Evolutionary conservation across 345 rosid species (phyloP), one percentile per base, ranked within the genome.

Genomic region (Hibiscus mutabilis): DNA sequence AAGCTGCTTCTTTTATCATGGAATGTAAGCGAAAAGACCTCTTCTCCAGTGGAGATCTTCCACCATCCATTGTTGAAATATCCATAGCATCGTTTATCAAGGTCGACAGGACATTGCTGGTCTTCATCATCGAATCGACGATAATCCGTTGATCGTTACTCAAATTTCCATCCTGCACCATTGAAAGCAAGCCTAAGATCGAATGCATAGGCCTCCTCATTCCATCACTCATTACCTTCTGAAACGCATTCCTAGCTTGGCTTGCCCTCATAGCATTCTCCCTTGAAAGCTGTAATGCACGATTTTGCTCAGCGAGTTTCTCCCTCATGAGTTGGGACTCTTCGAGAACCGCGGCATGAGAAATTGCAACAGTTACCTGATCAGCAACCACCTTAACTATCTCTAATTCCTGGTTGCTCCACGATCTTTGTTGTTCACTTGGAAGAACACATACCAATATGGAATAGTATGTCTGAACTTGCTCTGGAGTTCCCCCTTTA

Each of bases 131-230:
- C 0, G 98, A 79, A 68, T 88, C 91, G 37, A 90, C 85, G 55
- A 91, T 82, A 72, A 87, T 82, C 72, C 19, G 77, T 76, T 94
- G 97, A 71, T 88, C 89, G 2, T 25, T 65, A 42, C 74, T 81
- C 81, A 92, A 72, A 68, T 71, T 84, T 65, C 82, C 95, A 65
- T 84, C 89, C 59, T 86, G 93, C 80, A 91, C 73, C 83, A 94
- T 74, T 2, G 98, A 94, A 60, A 94, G 81, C 77, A 94, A 75
- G 0, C 98, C 97, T 25, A 83, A 80, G 67, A 91, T 75, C 0
- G 97, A 87, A 72, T 90, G 96, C 97, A 91, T 87, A 3, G 98
- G 98, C 77, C 88, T 85, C 82, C 89, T 94, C 96, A 94, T 83
- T 27, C 96, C 96, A 77, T 91, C 87, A 52, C 89, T 92, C 97